Evolutionary conservation across 768 basidiomycete species (phyloP).

Genomic region (Lanmaoa rubissima): DNA sequence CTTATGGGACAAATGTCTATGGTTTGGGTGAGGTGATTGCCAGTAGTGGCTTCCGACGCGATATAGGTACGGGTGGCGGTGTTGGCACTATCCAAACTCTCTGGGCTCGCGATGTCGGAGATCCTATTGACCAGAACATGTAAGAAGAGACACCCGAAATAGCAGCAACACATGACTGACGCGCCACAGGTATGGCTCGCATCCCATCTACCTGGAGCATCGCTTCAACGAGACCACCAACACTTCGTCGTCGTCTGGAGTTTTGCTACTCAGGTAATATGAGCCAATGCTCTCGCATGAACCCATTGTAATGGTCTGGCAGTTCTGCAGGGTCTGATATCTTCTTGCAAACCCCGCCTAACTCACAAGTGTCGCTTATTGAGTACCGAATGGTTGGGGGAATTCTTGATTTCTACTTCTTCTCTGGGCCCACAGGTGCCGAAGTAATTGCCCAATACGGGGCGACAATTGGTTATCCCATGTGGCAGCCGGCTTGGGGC

Average conservation of each 20-base stretch:
- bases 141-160: slow-evolving; percentile 30
- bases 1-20: slow-evolving; percentile 68
- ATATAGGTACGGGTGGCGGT: slow-evolving; percentile 49
- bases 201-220: slow-evolving; percentile 73
- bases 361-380: slow-evolving; percentile 55
- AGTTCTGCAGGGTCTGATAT: slow-evolving; percentile 73
- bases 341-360: slow-evolving; percentile 58
- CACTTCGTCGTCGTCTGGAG: slow-evolving; percentile 65
- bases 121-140: slow-evolving; percentile 69
- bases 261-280: slow-evolving; percentile 64
- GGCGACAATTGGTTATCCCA: slow-evolving; percentile 61
- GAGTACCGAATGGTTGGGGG: slow-evolving; percentile 77
- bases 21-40: slow-evolving; percentile 75
- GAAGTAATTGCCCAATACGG: slow-evolving; percentile 73
- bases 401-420: slow-evolving; percentile 75
- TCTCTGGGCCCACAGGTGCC: slow-evolving; percentile 51
- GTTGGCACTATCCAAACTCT: slow-evolving; percentile 61
- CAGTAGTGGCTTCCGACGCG: slow-evolving; percentile 65
- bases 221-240: slow-evolving; percentile 53
- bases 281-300: neutral
- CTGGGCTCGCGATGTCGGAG: slow-evolving; percentile 62
- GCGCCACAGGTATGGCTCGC: slow-evolving; percentile 58
- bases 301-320: slow-evolving; percentile 7
- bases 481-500: slow-evolving; percentile 72
- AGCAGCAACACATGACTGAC: neutral